Conservation (phyloP, 2,329 filamentous ascomycete genomes). For the Xylaria multiplex region DNA sequence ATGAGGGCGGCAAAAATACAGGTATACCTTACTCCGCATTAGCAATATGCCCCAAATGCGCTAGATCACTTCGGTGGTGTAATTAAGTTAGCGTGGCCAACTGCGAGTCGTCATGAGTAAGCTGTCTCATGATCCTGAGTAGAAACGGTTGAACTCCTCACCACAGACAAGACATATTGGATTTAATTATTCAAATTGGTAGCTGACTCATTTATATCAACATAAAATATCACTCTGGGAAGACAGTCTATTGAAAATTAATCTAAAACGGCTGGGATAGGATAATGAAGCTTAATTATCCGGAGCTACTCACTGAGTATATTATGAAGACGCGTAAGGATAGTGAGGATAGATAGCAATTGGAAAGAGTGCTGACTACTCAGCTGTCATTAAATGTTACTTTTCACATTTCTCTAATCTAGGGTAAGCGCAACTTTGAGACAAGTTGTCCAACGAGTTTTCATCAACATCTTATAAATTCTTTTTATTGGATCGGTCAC, state of each 20-base stretch:
- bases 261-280: too few relatives aligned
- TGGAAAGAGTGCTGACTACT: too few relatives aligned
- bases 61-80: not conserved
- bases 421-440: too few relatives aligned
- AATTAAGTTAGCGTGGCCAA: not conserved
- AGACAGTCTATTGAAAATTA: too few relatives aligned
- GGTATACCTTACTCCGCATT: not conserved
- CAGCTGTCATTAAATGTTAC: too few relatives aligned
- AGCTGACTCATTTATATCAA: not conserved
- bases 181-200: not conserved
- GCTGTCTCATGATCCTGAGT: not conserved
- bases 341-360: too few relatives aligned
- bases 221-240: not conserved
- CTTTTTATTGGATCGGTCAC: not conserved
- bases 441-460: too few relatives aligned
- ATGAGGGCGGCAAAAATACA: not conserved
- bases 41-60: not conserved
- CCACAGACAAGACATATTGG: not conserved
- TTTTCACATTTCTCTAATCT: too few relatives aligned
- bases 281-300: too few relatives aligned
- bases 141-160: not conserved
- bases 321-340: not conserved
- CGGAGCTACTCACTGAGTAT: too few relatives aligned
- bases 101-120: not conserved
- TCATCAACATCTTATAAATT: not conserved